phyloP scores from a whole-genome alignment of 495 filamentous ascomycete genomes.

The Aspergillus nidulans region DNA sequence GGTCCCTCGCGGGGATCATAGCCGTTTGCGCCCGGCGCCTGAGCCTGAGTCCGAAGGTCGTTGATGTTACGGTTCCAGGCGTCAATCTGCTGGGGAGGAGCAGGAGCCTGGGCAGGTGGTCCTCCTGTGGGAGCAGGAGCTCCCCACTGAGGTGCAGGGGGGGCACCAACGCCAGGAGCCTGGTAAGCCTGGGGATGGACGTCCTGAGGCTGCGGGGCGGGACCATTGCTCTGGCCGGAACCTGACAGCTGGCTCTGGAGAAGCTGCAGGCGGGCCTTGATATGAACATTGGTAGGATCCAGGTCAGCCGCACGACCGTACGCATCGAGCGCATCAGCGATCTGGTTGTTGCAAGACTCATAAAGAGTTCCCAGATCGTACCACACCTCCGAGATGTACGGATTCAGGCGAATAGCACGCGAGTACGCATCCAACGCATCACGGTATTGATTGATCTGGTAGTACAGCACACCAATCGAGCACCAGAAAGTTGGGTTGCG shows the following conservation, averaged over 20 bases:
- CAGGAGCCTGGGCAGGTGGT: constrained; percentile 58
- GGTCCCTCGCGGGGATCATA: constrained; percentile 75
- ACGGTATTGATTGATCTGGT: constrained; percentile 99
- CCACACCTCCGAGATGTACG: constrained; percentile 99
- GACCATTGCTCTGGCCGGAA: constrained; percentile 60
- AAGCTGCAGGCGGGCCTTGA: constrained; percentile 89
- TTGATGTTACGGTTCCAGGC: constrained; percentile 75
- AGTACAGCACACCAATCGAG: constrained; percentile 98
- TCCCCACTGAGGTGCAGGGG: constrained; percentile 84
- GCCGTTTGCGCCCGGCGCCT: constrained; percentile 63
- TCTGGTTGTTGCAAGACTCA: constrained; percentile 98
- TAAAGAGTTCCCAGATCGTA: constrained; percentile 98
- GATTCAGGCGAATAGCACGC: constrained; percentile 94
- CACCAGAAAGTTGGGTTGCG: constrained; percentile 99
- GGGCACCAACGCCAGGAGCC: constrained; percentile 60
- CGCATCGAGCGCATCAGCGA: constrained; percentile 90
- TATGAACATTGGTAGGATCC: constrained; percentile 88
- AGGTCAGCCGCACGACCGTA: constrained; percentile 93
- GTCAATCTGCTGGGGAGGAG: constrained; percentile 54
- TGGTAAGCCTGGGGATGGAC: constrained; percentile 86
- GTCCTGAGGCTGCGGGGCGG: constrained; percentile 74
- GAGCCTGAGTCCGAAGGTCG: constrained; percentile 65
- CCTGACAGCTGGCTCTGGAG: constrained; percentile 73
- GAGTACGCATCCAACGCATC: constrained; percentile 98
- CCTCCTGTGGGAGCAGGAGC: constrained; percentile 60